Evolutionary conservation across 768 basidiomycete genomes (phyloP), one percentile per base, ranked within the genome.

Genomic region (Phanerodontia chrysosporium): DNA sequence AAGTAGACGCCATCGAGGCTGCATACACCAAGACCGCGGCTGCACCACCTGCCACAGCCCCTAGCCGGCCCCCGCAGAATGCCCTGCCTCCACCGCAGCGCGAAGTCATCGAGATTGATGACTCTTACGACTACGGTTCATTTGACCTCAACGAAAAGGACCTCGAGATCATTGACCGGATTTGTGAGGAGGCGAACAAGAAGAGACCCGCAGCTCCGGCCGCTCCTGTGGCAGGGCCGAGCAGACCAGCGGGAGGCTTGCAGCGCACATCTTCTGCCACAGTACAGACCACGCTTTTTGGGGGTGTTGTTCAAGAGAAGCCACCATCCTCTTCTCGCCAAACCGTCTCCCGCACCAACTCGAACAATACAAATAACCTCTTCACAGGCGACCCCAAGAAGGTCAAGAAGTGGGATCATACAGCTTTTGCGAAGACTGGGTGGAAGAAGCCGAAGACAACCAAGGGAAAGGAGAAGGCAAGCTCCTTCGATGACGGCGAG

Each of bases 401-500:
- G 70, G 83, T 80, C 0, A 98, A 96, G 76, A 76, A 79, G 49
- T 99, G 97, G 97, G 94, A 98, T 68, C 87, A 92, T 24, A 92
- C 95, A 0, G 84, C 77, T 13, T 96, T 91, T 66, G 87, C 94
- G 5, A 90, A 92, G 74, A 83, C 87, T 3, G 94, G 93, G 0
- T 73, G 81, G 74, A 85, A 78, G 66, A 80, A 76, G 52, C 72
- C 74, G 42, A 82, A 80, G 64, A 65, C 68, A 52, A 70, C 72
- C 1, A 87, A 83, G 69, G 78, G 77, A 7, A 85, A 84, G 71
- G 78, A 73, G 22, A 85, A 82, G 64, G 73, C 70, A 1, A 76
- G 69, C 16, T 68, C 82, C 63, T 76, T 70, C 14, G 69, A 72
- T 16, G 74, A 75, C 32, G 80, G 79, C 49, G 82, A 79, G 9